Percentiles rank a stretch among this genome's conserved stretches.
These are phyloP conservation scores for Triticum monococcum DNA, from an alignment of 176 grass and related monocot genomes.

Conservation along the genomic window DNA sequence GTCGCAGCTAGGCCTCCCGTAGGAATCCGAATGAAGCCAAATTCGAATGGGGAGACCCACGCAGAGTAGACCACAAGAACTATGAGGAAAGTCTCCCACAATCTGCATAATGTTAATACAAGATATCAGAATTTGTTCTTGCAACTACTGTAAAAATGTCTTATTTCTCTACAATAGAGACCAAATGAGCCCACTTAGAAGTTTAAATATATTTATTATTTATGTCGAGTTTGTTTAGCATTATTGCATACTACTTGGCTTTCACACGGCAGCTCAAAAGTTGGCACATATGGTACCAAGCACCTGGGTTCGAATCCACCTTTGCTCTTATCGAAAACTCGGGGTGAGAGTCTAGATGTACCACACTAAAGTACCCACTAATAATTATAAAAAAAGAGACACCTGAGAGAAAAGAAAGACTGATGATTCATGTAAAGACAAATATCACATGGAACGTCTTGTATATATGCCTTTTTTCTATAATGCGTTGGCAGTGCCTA, in stretches of 20 bases:
- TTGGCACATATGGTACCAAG: neutral
- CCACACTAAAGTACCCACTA: neutral
- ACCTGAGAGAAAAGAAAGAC: neutral
- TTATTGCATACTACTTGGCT: neutral
- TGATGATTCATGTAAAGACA: neutral
- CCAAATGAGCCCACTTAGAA: neutral
- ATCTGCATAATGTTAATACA: slow-evolving; percentile 41
- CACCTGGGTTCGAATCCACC: neutral
- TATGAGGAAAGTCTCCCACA: slow-evolving; percentile 84
- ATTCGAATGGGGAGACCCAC: slow-evolving; percentile 95
- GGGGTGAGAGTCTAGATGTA: neutral
- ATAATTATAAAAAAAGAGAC: neutral
- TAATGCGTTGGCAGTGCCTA: neutral
- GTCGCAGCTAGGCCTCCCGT: slow-evolving; percentile 52
- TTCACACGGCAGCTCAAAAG: neutral
- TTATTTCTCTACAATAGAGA: slow-evolving; percentile 11
- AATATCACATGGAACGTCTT: neutral
- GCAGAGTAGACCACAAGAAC: slow-evolving; percentile 89
- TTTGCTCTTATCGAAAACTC: neutral
- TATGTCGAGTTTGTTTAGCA: neutral
- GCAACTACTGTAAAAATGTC: neutral
- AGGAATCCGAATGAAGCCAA: slow-evolving; percentile 68
- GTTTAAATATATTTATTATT: neutral
- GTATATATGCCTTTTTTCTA: neutral
- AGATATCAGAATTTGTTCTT: slow-evolving; percentile 23